A percentile compares a stretch with the other conserved stretches of the same genome.
Evolutionary conservation across 768 basidiomycete species (phyloP).

Genomic region (Cystofilobasidium bisporidii): DNA sequence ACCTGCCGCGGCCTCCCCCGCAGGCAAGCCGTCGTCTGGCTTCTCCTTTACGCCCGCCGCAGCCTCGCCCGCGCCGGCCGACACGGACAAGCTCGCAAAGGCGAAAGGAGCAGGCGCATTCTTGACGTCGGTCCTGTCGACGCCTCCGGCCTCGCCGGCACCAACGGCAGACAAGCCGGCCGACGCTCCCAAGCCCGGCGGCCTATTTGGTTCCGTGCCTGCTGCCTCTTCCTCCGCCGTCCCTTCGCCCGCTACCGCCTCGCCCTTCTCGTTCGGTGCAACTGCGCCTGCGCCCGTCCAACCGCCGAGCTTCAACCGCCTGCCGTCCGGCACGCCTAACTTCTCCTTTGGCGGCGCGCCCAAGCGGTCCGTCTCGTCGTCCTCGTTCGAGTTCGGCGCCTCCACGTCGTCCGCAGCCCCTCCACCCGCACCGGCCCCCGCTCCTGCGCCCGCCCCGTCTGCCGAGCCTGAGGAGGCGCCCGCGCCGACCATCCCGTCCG

Average conservation of each 20-base stretch:
- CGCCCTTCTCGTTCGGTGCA: constrained; percentile 23
- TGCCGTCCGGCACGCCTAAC: constrained; percentile 26
- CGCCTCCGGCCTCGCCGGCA: not conserved
- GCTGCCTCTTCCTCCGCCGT: not conserved
- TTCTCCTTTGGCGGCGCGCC: constrained; percentile 25
- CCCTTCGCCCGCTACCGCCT: not conserved
- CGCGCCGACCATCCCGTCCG: constrained; percentile 27
- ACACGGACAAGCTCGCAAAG: not conserved
- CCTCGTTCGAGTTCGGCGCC: constrained; percentile 10
- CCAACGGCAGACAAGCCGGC: not conserved
- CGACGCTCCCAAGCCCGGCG: constrained; percentile 5
- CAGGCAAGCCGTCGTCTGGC: too few species aligned
- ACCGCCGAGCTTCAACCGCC: constrained; percentile 22
- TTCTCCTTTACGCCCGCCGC: too few species aligned
- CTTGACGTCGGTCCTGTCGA: constrained; percentile 20
- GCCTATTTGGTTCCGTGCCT: not conserved
- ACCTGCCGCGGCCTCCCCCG: too few species aligned
- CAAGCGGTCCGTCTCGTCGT: constrained; percentile 21
- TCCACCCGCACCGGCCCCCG: not conserved
- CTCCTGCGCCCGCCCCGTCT: not conserved
- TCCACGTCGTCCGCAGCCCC: not conserved
- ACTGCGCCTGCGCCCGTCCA: constrained; percentile 2
- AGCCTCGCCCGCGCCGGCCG: not conserved
- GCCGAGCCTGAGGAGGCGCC: constrained; percentile 12
- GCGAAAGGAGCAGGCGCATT: constrained; percentile 1